phyloP scores from a whole-genome alignment of 495 filamentous ascomycete genomes.

The Penicillium waksmanii region DNA sequence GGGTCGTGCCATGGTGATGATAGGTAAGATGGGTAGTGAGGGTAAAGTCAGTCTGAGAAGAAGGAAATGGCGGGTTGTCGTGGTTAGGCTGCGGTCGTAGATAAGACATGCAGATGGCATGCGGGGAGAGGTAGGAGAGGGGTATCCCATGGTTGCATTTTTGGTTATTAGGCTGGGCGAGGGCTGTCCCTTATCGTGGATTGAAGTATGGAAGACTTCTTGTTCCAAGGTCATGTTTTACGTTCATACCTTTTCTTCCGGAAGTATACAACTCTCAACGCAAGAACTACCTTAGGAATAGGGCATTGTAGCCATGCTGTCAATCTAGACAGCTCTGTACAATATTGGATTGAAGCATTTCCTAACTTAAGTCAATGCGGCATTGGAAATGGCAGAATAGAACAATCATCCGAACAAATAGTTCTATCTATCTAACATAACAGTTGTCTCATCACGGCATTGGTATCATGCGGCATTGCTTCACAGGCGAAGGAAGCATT shows the following conservation, averaged over 20 bases:
- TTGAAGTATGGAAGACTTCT: not conserved
- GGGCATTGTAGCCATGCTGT: not conserved
- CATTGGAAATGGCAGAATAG: not conserved
- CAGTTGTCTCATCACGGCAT: too few relatives aligned
- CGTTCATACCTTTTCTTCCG: too few relatives aligned
- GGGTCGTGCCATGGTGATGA: constrained; percentile 30
- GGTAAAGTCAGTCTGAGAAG: not conserved
- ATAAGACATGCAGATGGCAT: constrained; percentile 24
- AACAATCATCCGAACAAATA: not conserved
- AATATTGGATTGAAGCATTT: not conserved
- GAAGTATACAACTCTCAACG: too few relatives aligned
- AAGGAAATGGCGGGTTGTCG: not conserved
- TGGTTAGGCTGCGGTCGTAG: constrained; percentile 10
- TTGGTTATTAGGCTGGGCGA: not conserved
- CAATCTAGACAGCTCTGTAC: not conserved
- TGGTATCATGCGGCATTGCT: too few relatives aligned
- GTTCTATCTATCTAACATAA: not conserved
- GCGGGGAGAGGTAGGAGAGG: constrained; percentile 14
- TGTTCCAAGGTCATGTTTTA: too few relatives aligned
- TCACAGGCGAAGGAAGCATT: not conserved
- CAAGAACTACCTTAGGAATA: too few relatives aligned
- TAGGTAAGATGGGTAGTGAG: not conserved
- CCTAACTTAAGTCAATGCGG: not conserved
- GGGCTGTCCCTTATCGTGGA: not conserved
- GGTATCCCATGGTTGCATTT: not conserved